Base-by-base conservation (phyloP, 768 basidiomycete species). In the Ephemerocybe angulata region DNA sequence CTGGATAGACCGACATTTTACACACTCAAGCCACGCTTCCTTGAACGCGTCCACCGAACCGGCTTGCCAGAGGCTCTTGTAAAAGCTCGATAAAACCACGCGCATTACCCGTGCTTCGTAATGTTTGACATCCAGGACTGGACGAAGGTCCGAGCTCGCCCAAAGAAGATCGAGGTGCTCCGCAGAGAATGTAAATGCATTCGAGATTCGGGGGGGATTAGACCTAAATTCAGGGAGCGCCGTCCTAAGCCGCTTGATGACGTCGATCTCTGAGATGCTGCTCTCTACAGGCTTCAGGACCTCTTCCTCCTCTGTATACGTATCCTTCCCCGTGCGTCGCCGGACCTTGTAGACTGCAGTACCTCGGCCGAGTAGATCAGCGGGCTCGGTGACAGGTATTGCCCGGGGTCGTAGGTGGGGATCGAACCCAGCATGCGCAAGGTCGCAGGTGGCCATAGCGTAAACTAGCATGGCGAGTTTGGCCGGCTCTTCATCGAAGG, bases 381-480 rank as follows among this genome's bases (percentile, higher is more conserved):
- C 11, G 17, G 50, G 25, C n/a, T n/a, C n/a, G 25, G 49, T 54
- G 35, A n/a, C 33, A 28, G 42, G 27, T 29, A 60, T 22, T 21
- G 54, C 28, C 17, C 43, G 44, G 11, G 24, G 22, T 44, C 43
- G 56, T 47, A 61, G 19, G 54, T 54, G 59, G 13, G 60, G 57
- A 37, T 59, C 58, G 41, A 62, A 63, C 2, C 66, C 64, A 46
- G 55, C 58, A 1, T 60, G 37, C 13, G 41, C 3, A n/a, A 42
- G 41, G 31, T 54, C 46, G 40, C 50, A 53, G 10, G 30, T 15
- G n/a, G 44, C 49, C 4, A 67, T 25, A 1, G 61, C 63, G 50
- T 59, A 67, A 10, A 61, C 40, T 6, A 63, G 48, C 17, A 68
- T 57, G 2, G 66, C 63, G 12, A 71, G 58, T 2, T 44, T 42